phyloP scores from a whole-genome alignment of 2,329 filamentous ascomycete genomes.

The Coniochaeta sp. region DNA sequence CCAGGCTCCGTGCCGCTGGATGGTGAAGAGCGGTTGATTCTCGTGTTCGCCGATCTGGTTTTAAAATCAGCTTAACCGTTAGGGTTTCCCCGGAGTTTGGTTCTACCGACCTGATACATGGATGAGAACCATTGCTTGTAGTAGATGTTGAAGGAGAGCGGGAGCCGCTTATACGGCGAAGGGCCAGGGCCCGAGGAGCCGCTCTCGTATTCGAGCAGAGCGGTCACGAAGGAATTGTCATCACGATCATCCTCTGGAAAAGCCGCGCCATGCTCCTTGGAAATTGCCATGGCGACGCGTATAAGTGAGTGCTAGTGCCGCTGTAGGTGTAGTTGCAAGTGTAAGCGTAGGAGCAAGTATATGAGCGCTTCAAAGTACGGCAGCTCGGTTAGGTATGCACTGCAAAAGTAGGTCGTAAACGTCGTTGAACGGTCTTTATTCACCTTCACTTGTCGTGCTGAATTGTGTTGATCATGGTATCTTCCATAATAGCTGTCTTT shows the following conservation, averaged over 20 bases:
- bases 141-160: constrained; percentile 1
- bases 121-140: constrained; percentile 1
- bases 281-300: neutral
- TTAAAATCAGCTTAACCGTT: no score
- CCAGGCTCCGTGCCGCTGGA: neutral
- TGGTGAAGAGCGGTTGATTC: neutral
- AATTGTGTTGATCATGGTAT: neutral
- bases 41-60: neutral
- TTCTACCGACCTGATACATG: no score
- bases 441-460: neutral
- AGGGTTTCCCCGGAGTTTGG: no score
- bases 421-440: no score
- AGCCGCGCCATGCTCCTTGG: neutral
- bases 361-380: no score
- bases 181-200: neutral
- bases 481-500: neutral
- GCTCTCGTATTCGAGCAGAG: neutral
- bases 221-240: neutral
- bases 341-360: no score
- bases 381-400: neutral
- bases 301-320: neutral
- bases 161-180: neutral
- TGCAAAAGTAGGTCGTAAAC: no score
- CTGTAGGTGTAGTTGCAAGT: neutral
- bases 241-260: neutral